These are phyloP conservation scores for Botrytis aclada DNA, from an alignment of 2,329 filamentous ascomycete genomes.

Conservation along the genomic window DNA sequence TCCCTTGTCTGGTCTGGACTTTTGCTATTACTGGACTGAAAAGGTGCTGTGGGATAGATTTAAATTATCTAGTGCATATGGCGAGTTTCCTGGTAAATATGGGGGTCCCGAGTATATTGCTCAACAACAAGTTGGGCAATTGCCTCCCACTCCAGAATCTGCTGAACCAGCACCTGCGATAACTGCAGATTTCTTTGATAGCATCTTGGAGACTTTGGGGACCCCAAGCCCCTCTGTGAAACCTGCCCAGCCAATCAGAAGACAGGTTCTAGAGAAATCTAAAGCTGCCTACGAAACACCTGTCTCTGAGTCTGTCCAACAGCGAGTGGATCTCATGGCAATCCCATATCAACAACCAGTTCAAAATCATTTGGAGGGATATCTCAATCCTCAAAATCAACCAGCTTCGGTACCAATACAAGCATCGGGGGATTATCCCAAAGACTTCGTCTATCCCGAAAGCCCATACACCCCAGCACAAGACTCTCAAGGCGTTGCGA, in stretches of 20 bases:
- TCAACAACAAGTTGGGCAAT: neutral
- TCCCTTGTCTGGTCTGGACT: neutral
- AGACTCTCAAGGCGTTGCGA: neutral
- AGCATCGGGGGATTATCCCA: neutral
- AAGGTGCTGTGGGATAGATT: neutral
- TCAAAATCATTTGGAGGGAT: neutral
- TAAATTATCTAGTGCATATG: neutral
- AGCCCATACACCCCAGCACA: neutral
- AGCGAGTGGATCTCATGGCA: neutral
- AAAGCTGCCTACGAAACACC: neutral
- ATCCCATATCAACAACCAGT: neutral
- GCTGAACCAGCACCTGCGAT: neutral
- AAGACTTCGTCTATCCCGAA: neutral
- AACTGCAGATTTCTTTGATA: neutral
- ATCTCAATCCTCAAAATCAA: neutral
- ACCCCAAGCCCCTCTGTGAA: neutral
- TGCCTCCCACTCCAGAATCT: neutral
- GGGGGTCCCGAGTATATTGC: neutral
- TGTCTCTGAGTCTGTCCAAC: neutral
- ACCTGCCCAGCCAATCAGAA: neutral
- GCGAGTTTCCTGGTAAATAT: conserved; percentile 6
- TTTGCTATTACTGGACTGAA: conserved; percentile 11
- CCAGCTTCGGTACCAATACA: neutral
- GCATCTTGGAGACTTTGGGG: neutral
- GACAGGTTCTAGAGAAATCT: neutral